Evolutionary conservation across 352 stramenopile species (phyloP).

Genomic region (Thalassiosira hispida): DNA sequence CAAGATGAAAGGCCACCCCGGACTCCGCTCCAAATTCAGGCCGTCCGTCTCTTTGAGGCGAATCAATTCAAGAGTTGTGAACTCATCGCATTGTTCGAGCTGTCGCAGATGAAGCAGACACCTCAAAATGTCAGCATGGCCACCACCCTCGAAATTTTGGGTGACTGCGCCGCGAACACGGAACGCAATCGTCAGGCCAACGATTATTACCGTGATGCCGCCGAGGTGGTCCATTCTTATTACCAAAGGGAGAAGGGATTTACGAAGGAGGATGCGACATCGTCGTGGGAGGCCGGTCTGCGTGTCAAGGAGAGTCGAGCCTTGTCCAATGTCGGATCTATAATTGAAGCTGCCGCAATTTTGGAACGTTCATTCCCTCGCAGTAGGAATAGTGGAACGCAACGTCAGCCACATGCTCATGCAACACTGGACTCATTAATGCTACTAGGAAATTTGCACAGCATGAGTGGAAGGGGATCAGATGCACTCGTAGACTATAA

Average conservation of each 20-base stretch:
- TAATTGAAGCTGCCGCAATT: constrained; percentile 71
- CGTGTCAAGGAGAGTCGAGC: constrained; percentile 77
- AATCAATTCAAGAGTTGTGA: constrained; percentile 77
- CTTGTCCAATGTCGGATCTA: constrained; percentile 66
- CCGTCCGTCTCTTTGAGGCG: constrained; percentile 50
- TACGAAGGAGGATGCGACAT: constrained; percentile 20
- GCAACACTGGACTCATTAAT: constrained; percentile 67
- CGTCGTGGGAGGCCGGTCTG: constrained; percentile 55
- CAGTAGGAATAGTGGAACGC: neutral
- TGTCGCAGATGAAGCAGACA: constrained; percentile 44
- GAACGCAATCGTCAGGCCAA: constrained; percentile 64
- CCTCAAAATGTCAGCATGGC: constrained; percentile 31
- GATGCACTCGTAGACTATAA: constrained; percentile 66
- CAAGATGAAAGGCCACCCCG: constrained; percentile 7
- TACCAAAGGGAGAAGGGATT: neutral
- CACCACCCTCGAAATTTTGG: constrained; percentile 58
- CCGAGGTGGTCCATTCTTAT: constrained; percentile 16
- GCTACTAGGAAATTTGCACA: constrained; percentile 73
- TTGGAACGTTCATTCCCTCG: constrained; percentile 59
- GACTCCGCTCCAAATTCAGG: constrained; percentile 63
- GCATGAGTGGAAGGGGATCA: constrained; percentile 42
- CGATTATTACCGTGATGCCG: constrained; percentile 66
- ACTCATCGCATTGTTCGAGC: constrained; percentile 69
- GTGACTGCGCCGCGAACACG: constrained; percentile 62
- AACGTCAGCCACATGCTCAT: constrained; percentile 36